Conservation (phyloP, 202 grass and related monocot genomes). For the Hordeum pubiflorum region DNA sequence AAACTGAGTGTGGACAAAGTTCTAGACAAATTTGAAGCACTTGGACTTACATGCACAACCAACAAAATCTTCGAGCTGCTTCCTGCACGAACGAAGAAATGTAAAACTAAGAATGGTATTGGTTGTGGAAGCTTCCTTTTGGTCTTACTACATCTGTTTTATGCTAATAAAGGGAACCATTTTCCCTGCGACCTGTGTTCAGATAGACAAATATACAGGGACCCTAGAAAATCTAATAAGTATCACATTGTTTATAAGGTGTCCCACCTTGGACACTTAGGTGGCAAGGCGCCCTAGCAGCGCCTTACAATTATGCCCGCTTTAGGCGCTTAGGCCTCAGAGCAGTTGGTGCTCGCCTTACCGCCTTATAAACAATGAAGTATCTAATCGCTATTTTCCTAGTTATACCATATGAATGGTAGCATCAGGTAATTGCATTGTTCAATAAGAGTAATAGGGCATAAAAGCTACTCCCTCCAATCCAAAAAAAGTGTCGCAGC, state of each 20-base stretch:
- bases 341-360: no score
- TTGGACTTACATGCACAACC: slow-evolving; percentile 87
- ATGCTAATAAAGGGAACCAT: slow-evolving; percentile 6
- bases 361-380: no score
- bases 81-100: slow-evolving; percentile 43
- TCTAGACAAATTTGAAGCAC: slow-evolving; percentile 85
- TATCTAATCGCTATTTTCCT: not conserved
- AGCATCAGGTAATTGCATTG: not conserved
- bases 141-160: slow-evolving; percentile 2
- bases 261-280: no score
- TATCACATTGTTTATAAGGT: not conserved
- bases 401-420: not conserved
- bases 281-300: no score
- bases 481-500: no score
- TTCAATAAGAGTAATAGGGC: not conserved
- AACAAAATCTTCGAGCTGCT: slow-evolving; percentile 81
- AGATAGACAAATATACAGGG: slow-evolving; percentile 19
- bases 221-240: not conserved
- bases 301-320: no score
- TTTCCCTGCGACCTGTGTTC: not conserved
- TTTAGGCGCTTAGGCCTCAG: no score
- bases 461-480: not conserved
- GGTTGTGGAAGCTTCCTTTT: not conserved
- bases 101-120: slow-evolving; percentile 5
- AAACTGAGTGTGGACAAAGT: slow-evolving; percentile 86